These are phyloP conservation scores for Claviceps capensis DNA, from an alignment of 2,329 filamentous ascomycete species.

Conservation along the genomic window DNA sequence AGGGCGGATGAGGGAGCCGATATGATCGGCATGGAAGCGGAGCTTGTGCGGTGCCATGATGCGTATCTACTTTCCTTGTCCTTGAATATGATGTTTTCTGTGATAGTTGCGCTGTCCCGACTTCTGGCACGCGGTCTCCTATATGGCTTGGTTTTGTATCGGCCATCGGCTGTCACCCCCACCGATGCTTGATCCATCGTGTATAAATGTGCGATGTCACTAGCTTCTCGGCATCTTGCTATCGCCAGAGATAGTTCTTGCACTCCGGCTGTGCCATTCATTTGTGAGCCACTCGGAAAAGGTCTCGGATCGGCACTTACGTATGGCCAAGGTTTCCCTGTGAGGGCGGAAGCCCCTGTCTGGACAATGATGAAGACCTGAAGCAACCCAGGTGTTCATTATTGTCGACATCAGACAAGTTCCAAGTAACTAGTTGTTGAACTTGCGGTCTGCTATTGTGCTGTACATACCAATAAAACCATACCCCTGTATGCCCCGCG, in stretches of 20 bases:
- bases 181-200: neutral
- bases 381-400: no score
- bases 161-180: neutral
- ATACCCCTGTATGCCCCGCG: no score
- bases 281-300: no score
- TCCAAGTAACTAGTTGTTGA: no score
- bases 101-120: neutral
- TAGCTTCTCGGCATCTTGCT: neutral
- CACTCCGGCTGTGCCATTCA: neutral
- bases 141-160: neutral
- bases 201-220: neutral
- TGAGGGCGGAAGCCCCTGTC: no score
- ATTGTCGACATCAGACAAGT: no score
- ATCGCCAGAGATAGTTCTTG: neutral
- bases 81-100: neutral
- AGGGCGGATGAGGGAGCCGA: constrained; percentile 57
- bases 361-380: no score
- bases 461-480: no score
- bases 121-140: neutral
- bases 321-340: no score
- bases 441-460: no score
- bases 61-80: no score
- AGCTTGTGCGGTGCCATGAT: constrained; percentile 8
- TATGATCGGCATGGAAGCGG: constrained; percentile 59
- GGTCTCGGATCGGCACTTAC: no score